Base-by-base conservation (phyloP, 495 filamentous ascomycete species). In the Trichoderma parareesei region DNA sequence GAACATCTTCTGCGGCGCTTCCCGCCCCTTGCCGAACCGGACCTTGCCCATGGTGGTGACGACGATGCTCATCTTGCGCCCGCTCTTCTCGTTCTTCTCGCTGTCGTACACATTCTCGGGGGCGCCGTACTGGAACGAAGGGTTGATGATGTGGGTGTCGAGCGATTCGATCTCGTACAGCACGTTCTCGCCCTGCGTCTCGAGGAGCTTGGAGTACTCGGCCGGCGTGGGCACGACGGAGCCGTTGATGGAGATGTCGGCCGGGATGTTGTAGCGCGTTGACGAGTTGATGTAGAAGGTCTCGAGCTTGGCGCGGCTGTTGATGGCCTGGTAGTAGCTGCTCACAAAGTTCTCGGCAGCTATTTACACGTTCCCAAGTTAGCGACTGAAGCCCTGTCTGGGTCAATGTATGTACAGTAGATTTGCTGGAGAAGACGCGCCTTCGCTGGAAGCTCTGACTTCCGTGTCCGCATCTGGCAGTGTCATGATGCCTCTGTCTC, bases 131-230 rank as follows among this genome's bases (percentile, higher is more conserved):
- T 68, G 70, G 72, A 84, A 87, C 60, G 79, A 77, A n/a, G 80
- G 82, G 72, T 90, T 90, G 66, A 91, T 74, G 42, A 89, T 81
- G 44, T 91, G 88, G 69, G 84, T 86, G 71, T 93, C 88, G 66
- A 85, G 85, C 4, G 81, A 84, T 69, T 87, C 83, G 2, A 87
- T 76, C 61, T 90, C 86, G 72, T 89, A 74, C 46, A n/a, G 13
- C 5, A 74, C 72, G 46, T 53, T 55, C n/a, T 53, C 11, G 14
- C 65, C 65, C 41, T 66, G 77, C 33, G 71, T 43, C 57, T 71
- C 71, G 6, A 79, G 77, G 20, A 78, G 53, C 37, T 65, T 63
- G 66, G 78, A 78, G 69, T 71, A 77, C 6, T 77, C 77, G 5
- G 71, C 67, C 8, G 74, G 74, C 3, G 72, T 72, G n/a, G 70